These are phyloP conservation scores for Acer campestre DNA, from an alignment of 345 rosid species.

Conservation along the genomic window DNA sequence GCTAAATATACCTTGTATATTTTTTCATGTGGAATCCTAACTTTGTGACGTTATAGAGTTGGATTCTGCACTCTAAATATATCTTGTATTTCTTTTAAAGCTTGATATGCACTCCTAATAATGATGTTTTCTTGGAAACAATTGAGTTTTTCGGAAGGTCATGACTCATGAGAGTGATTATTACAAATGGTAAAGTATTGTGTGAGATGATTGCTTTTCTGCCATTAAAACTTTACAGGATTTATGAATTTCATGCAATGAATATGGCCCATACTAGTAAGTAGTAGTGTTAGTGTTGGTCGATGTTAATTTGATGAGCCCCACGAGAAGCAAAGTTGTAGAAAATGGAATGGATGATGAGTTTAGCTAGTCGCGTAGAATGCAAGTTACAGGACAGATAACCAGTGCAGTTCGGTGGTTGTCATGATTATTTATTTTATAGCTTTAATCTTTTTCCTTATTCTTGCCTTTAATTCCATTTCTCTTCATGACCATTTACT, in stretches of 20 bases:
- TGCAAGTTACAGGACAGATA: not conserved
- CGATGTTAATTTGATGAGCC: not conserved
- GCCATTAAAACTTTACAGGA: not conserved
- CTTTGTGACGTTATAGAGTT: no score
- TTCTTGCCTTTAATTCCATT: no score
- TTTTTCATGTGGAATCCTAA: no score
- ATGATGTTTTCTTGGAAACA: constrained; percentile 19
- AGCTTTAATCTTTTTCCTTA: no score
- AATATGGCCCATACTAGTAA: not conserved
- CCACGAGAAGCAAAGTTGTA: not conserved
- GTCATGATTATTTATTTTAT: not conserved
- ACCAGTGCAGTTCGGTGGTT: constrained; percentile 10
- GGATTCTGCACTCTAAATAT: no score
- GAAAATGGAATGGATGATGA: not conserved
- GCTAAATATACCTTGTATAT: no score
- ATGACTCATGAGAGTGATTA: constrained; percentile 25
- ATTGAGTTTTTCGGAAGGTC: not conserved
- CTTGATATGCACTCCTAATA: not conserved
- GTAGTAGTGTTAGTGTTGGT: not conserved
- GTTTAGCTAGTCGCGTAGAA: constrained; percentile 1
- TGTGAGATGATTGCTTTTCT: not conserved
- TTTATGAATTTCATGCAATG: not conserved
- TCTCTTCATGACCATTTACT: no score
- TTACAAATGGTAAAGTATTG: not conserved
- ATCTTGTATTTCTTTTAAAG: not conserved